Conservation (phyloP, 2,329 filamentous ascomycete species). For the Diaporthe humulicola region DNA sequence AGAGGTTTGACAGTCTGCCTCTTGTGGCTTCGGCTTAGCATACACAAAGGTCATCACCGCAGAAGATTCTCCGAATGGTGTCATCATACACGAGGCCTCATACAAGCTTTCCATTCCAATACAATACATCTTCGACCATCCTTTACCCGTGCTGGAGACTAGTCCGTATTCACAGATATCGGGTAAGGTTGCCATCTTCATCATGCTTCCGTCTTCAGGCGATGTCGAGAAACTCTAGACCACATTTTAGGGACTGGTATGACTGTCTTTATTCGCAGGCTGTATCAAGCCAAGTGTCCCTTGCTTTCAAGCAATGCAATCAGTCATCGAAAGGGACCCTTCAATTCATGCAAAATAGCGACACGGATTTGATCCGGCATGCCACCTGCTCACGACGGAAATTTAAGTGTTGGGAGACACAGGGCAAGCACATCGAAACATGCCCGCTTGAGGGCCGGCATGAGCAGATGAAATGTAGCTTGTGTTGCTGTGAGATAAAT, state of each 20-base stretch:
- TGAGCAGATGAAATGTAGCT: no score
- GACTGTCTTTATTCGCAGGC: background rate
- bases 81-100: background rate
- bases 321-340: background rate
- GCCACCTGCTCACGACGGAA: no score
- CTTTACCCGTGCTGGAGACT: background rate
- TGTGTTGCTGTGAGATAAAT: no score
- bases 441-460: no score
- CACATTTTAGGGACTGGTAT: background rate
- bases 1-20: background rate
- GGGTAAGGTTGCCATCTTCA: no score
- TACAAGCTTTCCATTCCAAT: no score
- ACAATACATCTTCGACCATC: background rate
- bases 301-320: background rate
- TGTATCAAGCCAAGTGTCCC: no score
- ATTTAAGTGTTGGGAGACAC: no score
- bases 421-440: no score
- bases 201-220: background rate
- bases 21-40: background rate
- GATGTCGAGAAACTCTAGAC: accelerated
- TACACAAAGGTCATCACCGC: background rate
- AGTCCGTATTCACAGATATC: background rate
- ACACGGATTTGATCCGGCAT: no score
- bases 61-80: no score
- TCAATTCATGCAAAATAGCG: background rate